Percentiles rank a stretch among this genome's conserved stretches.
These are phyloP conservation scores for Sideroxylon spinosum DNA, from an alignment of 179 eudicot species.

Conservation along the genomic window DNA sequence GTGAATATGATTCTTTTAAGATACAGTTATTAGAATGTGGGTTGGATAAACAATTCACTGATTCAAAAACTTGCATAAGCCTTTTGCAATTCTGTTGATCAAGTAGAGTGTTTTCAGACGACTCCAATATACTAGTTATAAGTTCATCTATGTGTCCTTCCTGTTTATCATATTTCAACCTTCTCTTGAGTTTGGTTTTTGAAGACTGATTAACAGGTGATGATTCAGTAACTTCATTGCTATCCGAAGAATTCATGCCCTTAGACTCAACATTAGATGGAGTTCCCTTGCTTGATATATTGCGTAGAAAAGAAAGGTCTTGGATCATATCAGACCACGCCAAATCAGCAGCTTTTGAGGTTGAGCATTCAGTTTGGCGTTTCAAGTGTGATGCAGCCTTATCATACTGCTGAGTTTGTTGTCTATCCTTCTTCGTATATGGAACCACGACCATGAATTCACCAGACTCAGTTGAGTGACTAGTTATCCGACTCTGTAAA, in stretches of 20 bases:
- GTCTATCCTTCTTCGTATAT: constrained; percentile 49
- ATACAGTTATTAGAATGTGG: constrained; percentile 46
- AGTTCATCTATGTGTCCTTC: constrained; percentile 33
- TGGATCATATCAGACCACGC: constrained; percentile 67
- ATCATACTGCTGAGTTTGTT: constrained; percentile 30
- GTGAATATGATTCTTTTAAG: constrained; percentile 33
- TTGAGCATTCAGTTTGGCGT: constrained; percentile 22
- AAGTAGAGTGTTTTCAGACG: constrained; percentile 24
- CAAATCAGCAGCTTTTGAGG: constrained; percentile 47
- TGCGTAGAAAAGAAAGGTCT: constrained; percentile 51
- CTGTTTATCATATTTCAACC: constrained; percentile 23
- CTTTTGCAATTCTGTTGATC: constrained; percentile 39
- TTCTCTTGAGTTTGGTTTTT: constrained; percentile 33
- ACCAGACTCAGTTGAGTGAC: constrained; percentile 34
- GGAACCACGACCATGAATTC: constrained; percentile 83
- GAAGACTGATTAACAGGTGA: constrained; percentile 14
- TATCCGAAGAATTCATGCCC: constrained; percentile 10
- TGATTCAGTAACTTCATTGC: constrained; percentile 8
- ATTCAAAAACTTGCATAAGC: constrained; percentile 45
- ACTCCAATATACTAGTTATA: constrained; percentile 34
- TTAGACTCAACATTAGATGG: constrained; percentile 20
- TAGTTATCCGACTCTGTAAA: constrained; percentile 51
- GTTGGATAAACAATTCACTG: constrained; percentile 50
- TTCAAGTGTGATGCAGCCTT: constrained; percentile 21
- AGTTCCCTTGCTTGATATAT: constrained; percentile 21